Evolutionary conservation across 2,329 filamentous ascomycete genomes (phyloP), one percentile per base, ranked within the genome.

Genomic region (Hypoxylon sp.): DNA sequence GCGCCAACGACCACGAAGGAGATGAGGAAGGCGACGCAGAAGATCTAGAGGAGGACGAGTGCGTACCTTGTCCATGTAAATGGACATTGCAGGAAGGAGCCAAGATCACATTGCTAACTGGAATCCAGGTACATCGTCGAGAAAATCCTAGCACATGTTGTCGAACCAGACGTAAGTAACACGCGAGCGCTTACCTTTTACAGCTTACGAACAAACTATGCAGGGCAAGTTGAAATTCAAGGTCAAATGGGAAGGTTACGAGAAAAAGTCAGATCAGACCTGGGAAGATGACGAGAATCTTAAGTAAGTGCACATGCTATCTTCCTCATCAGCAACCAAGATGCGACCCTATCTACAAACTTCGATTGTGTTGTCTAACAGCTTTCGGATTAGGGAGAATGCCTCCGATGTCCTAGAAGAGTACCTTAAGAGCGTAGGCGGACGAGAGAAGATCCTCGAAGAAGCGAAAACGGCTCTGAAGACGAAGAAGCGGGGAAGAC

Each of bases 171-270:
- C 56, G 88, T 89, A 77, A 65, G 83, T 75, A 13, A 38, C 19
- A 58, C 25, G 17, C 17, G 32, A 38, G 13, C 19, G 32, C 14
- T 23, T 17, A 19, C 7, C 6, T 19, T 65, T 58, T 9, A 63
- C 49, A 34, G 60, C 19, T 51, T 67, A 43, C 62, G 30, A 45
- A 32, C 55, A n/a, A 28, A 48, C 59, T 11, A 11, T 38, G 14
- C 65, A 88, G 81, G 86, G 86, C 19, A 76, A 78, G 3, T 74
- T 89, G 0, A 84, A 85, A 50, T 94, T 91, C 75, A 85, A 90
- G 56, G 91, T 96, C 36, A 94, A 95, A 74, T 96, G 93, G 93
- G 88, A 92, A 70, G 92, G 92, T 2, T 96, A 90, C 68, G 87
- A 92, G 0, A 86, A 89, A 67, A 88, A 89, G 67, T 78, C 82